phyloP scores from a whole-genome alignment of 2,329 filamentous ascomycete genomes.

The Trichophyton verrucosum region DNA sequence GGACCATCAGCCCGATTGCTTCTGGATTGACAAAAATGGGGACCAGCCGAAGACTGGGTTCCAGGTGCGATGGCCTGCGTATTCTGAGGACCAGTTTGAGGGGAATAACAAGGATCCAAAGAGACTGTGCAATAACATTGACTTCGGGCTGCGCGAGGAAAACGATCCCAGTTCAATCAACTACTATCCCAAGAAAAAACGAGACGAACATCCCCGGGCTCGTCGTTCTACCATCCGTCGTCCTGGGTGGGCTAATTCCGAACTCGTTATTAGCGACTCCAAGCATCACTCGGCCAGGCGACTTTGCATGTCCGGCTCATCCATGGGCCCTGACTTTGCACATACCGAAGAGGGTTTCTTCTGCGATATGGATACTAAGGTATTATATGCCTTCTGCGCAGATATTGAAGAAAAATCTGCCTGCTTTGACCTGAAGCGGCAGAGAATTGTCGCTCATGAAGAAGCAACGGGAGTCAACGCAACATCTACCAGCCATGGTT shows the following conservation, averaged over 20 bases:
- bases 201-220: not conserved
- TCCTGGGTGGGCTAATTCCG: not conserved
- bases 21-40: not conserved
- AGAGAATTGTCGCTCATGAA: not conserved
- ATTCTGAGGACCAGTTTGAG: not conserved
- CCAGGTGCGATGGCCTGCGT: not conserved
- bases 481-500: not conserved
- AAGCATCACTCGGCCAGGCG: conserved; percentile 20
- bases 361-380: conserved; percentile 24
- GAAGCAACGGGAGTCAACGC: not conserved
- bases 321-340: conserved; percentile 24
- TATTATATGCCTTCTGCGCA: not conserved
- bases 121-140: not conserved
- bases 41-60: not conserved
- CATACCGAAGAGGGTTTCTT: conserved; percentile 21
- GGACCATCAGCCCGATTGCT: not conserved
- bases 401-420: not conserved
- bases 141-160: not conserved
- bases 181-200: not conserved
- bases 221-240: not conserved
- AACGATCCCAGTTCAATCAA: not conserved
- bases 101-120: not conserved
- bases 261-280: conserved; percentile 15
- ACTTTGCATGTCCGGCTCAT: conserved; percentile 21
- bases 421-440: not conserved